Evolutionary conservation across 1,284 basidiomycete species (phyloP).

Genomic region (Psilocybe mexicana): DNA sequence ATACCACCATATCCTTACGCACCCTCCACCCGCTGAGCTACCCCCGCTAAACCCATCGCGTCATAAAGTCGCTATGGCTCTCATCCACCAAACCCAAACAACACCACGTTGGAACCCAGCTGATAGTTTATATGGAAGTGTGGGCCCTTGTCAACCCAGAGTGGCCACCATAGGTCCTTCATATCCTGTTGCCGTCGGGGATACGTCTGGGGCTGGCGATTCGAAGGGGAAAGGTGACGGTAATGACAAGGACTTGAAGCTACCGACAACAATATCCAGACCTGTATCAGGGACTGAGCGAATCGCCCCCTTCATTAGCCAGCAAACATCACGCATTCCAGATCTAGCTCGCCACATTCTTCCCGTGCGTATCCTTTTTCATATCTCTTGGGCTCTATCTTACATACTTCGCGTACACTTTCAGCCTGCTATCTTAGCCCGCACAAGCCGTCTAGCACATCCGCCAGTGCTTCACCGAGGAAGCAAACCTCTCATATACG

Average conservation of each 20-base stretch:
- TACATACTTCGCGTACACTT: slow-evolving; percentile 13
- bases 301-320: slow-evolving; percentile 49
- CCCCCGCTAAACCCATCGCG: slow-evolving; percentile 53
- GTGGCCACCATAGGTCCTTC: slow-evolving; percentile 56
- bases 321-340: slow-evolving; percentile 58
- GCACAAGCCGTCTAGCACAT: slow-evolving; percentile 63
- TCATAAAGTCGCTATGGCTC: slow-evolving; percentile 69
- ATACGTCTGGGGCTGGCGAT: slow-evolving; percentile 24
- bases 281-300: slow-evolving; percentile 55
- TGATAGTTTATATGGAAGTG: slow-evolving; percentile 60
- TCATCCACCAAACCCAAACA: slow-evolving; percentile 56
- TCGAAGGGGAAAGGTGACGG: slow-evolving; percentile 23
- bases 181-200: slow-evolving; percentile 47
- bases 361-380: slow-evolving; percentile 47
- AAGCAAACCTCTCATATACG: slow-evolving; percentile 61
- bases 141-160: slow-evolving; percentile 57
- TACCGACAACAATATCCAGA: slow-evolving; percentile 54
- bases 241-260: slow-evolving; percentile 47
- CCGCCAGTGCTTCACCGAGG: slow-evolving; percentile 61
- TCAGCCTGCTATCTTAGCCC: slow-evolving; percentile 54
- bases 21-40: slow-evolving; percentile 48
- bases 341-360: slow-evolving; percentile 61
- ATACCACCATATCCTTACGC: slow-evolving; percentile 72
- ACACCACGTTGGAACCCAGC: slow-evolving; percentile 67
- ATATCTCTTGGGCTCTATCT: slow-evolving; percentile 3